A percentile compares a stretch with the other conserved stretches of the same genome.
These are phyloP conservation scores for Micractinium conductrix DNA, from an alignment of 139 green algal species.

Conservation along the genomic window DNA sequence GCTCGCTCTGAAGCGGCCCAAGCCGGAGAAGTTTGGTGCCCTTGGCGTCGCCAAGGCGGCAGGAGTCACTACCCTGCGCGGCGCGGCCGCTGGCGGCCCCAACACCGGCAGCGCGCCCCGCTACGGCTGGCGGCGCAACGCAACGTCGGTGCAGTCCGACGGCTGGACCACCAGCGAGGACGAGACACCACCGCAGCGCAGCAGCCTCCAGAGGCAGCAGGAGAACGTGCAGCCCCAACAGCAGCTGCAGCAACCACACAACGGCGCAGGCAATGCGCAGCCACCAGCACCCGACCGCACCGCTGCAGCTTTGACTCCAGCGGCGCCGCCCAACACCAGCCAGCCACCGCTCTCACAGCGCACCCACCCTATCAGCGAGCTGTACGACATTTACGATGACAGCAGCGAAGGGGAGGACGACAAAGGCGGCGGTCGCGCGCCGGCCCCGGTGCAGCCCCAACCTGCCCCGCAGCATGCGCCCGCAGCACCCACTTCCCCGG, in stretches of 20 bases:
- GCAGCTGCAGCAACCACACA: not conserved
- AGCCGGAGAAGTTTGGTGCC: too few relatives aligned
- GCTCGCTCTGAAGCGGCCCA: too few relatives aligned
- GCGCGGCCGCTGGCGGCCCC: too few relatives aligned
- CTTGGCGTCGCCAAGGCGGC: too few relatives aligned
- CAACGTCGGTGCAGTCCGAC: too few relatives aligned
- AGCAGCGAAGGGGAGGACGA: not conserved
- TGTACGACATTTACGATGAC: conserved; percentile 4
- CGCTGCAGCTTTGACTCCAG: not conserved
- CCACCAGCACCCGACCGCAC: not conserved
- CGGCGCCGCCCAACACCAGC: not conserved
- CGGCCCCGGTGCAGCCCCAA: not conserved
- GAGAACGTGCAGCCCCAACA: not conserved
- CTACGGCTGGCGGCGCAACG: too few relatives aligned
- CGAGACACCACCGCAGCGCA: not conserved
- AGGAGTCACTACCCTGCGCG: too few relatives aligned
- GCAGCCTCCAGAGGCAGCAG: not conserved
- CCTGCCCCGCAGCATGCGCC: not conserved
- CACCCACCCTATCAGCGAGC: not conserved
- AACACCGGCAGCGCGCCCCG: too few relatives aligned
- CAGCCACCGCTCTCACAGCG: not conserved
- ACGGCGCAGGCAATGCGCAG: not conserved
- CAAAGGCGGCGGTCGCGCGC: not conserved
- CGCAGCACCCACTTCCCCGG: not conserved
- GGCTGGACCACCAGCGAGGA: not conserved